Percentiles rank a stretch among this genome's conserved stretches.
Evolutionary conservation across 2,329 filamentous ascomycete species (phyloP).

Genomic region (Sclerotinia trifoliorum): DNA sequence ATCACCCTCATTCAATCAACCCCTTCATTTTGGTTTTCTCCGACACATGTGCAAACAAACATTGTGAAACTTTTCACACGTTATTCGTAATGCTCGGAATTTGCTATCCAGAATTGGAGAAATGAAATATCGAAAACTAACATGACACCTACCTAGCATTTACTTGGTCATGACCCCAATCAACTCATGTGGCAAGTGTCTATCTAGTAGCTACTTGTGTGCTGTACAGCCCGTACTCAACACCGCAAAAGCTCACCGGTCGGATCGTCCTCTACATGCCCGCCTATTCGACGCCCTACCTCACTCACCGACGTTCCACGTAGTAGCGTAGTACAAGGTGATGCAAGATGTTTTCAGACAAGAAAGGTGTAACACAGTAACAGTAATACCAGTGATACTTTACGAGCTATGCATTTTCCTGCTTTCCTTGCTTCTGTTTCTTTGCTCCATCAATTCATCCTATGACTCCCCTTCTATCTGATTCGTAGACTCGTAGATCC

Average conservation of each 20-base stretch:
- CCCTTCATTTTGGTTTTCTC: conserved; percentile 11
- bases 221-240: not conserved
- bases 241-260: conserved; percentile 2
- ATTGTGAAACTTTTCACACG: conserved; percentile 12
- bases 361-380: not conserved
- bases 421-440: not conserved
- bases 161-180: not conserved
- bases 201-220: not conserved
- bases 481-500: not conserved
- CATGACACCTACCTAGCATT: not conserved
- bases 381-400: not conserved
- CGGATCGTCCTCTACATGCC: not conserved
- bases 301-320: not conserved
- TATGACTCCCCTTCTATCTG: not conserved
- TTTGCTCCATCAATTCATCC: too few species aligned
- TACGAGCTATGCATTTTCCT: not conserved
- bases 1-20: not conserved
- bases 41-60: not conserved
- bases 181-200: not conserved
- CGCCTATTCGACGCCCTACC: not conserved
- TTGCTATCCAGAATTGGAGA: not conserved
- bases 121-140: not conserved
- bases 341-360: not conserved
- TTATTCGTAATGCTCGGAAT: not conserved
- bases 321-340: not conserved